Evolutionary conservation across 371 early-diverging fungal species (phyloP).

Genomic region (Zopfochytrium polystomum): DNA sequence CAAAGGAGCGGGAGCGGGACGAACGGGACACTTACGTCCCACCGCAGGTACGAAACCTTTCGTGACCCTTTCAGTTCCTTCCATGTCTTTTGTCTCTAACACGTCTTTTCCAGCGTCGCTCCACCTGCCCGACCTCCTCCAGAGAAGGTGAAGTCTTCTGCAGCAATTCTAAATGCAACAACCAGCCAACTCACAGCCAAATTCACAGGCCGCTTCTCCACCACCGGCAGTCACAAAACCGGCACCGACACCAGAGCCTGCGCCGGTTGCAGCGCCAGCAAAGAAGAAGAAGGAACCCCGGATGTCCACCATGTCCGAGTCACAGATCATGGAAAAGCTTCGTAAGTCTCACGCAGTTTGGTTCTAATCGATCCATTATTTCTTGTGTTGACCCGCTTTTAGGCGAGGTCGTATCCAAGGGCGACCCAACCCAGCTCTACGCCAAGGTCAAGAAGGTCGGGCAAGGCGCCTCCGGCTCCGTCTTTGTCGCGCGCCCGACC

Average conservation of each 20-base stretch:
- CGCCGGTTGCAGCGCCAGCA: too few species aligned
- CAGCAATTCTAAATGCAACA: not conserved
- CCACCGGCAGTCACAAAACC: too few species aligned
- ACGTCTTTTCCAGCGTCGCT: too few species aligned
- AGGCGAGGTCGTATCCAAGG: slow-evolving; percentile 74
- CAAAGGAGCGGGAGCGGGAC: slow-evolving; percentile 21
- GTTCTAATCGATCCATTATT: not conserved
- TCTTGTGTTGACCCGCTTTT: not conserved
- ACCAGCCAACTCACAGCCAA: not conserved
- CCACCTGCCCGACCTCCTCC: slow-evolving; percentile 3
- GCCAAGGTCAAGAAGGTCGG: slow-evolving; percentile 91
- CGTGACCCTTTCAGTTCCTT: too few species aligned
- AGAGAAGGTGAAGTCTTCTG: slow-evolving; percentile 1
- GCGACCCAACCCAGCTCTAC: slow-evolving; percentile 74
- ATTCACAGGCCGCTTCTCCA: too few species aligned
- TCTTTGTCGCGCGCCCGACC: slow-evolving; percentile 71
- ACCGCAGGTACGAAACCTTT: too few species aligned
- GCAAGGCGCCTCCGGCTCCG: slow-evolving; percentile 96
- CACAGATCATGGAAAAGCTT: slow-evolving; percentile 87
- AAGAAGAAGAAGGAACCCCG: slow-evolving; percentile 36
- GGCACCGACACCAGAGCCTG: too few species aligned
- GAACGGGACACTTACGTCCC: slow-evolving; percentile 5
- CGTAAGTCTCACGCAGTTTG: slow-evolving; percentile 37
- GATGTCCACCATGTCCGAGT: slow-evolving; percentile 80
- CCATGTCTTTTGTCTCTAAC: too few species aligned